Evolutionary conservation across 352 stramenopile species (phyloP), one percentile per base, ranked within the genome.

Genomic region (Phytopythium sindhum): DNA sequence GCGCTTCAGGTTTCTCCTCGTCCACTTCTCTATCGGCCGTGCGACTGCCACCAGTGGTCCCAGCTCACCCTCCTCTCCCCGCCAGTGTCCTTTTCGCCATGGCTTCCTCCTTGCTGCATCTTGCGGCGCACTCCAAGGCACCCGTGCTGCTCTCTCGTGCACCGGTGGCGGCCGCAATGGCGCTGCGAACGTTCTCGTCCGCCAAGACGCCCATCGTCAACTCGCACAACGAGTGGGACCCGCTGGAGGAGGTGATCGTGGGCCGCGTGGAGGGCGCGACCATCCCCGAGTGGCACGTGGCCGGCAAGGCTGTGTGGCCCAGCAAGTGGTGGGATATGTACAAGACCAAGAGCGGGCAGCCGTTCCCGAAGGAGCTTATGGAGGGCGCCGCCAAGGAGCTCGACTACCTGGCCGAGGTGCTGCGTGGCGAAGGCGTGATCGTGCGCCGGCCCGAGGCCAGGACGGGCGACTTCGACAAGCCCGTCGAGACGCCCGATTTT

Each of bases 161-260:
- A 11, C n/a, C 24, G 29, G n/a, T n/a, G 3, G 21, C 8, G 23
- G 7, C 33, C 8, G 4, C 19, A 17, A 37, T 7, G 37, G 54
- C 51, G 47, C 31, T 42, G 14, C 58, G 62, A 3, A 24, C 52
- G 5, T 53, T 69, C 44, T 61, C 65, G 14, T 65, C 73, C 12
- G 68, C 68, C 8, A 72, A 64, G 19, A 88, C 77, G 47, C 82
- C 80, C 23, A 82, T 89, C 39, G 85, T 97, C 58, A 97, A 97
- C 77, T 96, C 87, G 39, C 86, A 96, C 78, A 97, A 93, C 59
- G 89, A 97, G 66, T 96, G 88, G 85, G 89, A 97, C 55, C 87
- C 89, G 42, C 75, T 97, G 26, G 89, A 97, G 69, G 89, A 97
- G 63, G 86, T 97, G 50, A 96, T 97, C 51, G 88, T 97, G n/a